Percentiles rank a stretch among this genome's conserved stretches.
Conservation (phyloP, 371 early-diverging fungal genomes). For the Mucor velutinosus region DNA sequence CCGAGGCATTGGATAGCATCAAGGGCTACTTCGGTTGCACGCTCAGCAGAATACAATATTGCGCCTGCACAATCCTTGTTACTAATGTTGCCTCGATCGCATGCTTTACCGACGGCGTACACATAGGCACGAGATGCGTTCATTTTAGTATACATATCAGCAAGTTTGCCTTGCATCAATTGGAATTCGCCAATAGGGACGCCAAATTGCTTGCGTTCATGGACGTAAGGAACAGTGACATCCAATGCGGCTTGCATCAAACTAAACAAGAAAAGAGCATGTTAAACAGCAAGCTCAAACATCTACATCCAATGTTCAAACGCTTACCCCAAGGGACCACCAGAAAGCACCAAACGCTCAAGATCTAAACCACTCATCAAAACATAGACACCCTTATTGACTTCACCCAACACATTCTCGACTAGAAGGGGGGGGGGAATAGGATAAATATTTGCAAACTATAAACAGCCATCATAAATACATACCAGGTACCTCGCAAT, state of each 20-base stretch:
- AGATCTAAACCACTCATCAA: constrained; percentile 95
- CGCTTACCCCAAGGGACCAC: constrained; percentile 87
- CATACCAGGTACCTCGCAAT: constrained; percentile 87
- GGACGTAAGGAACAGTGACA: constrained; percentile 83
- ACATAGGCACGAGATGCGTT: constrained; percentile 91
- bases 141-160: constrained; percentile 97
- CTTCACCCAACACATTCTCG: constrained; percentile 89
- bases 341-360: constrained; percentile 92
- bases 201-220: constrained; percentile 90
- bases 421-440: not conserved
- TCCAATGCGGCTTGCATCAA: constrained; percentile 94
- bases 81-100: constrained; percentile 78
- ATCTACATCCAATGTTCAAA: not conserved
- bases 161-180: constrained; percentile 92
- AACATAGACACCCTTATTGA: constrained; percentile 94
- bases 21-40: constrained; percentile 93
- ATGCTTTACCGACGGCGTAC: constrained; percentile 90
- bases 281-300: no score
- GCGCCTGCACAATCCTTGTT: constrained; percentile 96
- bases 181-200: constrained; percentile 90
- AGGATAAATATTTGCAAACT: not conserved
- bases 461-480: not conserved
- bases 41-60: constrained; percentile 94
- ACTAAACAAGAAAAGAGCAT: constrained; percentile 26
- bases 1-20: constrained; percentile 96